Evolutionary conservation across 2,329 filamentous ascomycete species (phyloP).

Genomic region (Monosporascus sp.): DNA sequence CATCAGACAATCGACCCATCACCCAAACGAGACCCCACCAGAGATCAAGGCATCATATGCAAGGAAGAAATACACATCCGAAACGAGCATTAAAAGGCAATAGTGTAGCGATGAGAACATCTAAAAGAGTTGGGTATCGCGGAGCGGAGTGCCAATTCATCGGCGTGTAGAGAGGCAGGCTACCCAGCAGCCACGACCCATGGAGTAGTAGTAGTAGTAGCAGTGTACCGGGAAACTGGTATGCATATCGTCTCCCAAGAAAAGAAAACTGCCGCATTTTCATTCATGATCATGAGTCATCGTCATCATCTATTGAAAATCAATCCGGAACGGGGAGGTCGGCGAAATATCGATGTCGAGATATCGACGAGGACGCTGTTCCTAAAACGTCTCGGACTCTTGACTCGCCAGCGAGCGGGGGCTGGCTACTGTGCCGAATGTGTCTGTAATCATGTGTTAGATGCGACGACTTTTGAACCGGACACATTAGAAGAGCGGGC

Average conservation of each 20-base stretch:
- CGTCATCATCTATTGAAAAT: conserved; percentile 15
- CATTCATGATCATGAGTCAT: not conserved
- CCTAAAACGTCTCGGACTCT: conserved; percentile 51
- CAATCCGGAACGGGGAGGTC: conserved; percentile 24
- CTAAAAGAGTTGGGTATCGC: too few relatives aligned
- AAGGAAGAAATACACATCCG: too few relatives aligned
- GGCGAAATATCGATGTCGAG: conserved; percentile 21
- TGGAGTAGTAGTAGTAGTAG: not conserved
- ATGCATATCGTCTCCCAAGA: too few relatives aligned
- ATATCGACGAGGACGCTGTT: conserved; percentile 18
- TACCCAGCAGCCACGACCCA: not conserved
- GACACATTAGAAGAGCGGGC: not conserved
- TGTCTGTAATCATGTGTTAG: conserved; percentile 32
- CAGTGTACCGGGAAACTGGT: not conserved
- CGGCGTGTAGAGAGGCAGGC: not conserved
- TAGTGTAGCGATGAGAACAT: too few relatives aligned
- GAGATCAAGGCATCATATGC: too few relatives aligned
- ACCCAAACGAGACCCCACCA: too few relatives aligned
- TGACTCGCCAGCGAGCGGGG: conserved; percentile 28
- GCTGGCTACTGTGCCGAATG: conserved; percentile 44
- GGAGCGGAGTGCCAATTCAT: too few relatives aligned
- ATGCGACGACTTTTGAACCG: not conserved
- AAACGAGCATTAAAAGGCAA: too few relatives aligned
- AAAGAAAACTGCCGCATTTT: not conserved
- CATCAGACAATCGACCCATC: too few relatives aligned